Evolutionary conservation across 1,139 yeast species (phyloP).

Genomic region (Groenewaldozyma sp.): DNA sequence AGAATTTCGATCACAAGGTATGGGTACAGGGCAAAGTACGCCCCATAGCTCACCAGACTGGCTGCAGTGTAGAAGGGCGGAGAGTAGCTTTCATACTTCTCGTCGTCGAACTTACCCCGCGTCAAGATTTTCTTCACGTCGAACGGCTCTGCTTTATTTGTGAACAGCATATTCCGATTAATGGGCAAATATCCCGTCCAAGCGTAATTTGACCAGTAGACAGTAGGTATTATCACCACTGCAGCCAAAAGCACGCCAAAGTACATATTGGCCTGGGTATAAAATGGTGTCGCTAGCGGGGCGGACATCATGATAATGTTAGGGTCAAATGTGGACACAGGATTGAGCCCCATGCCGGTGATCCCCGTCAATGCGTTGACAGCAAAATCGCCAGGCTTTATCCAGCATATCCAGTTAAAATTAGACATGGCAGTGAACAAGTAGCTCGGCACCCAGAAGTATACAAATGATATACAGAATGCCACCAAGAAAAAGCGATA

Average conservation of each 20-base stretch:
- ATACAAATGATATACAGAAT: slow-evolving; percentile 36
- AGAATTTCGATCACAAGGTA: slow-evolving; percentile 27
- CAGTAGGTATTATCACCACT: slow-evolving; percentile 31
- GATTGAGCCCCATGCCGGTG: slow-evolving; percentile 48
- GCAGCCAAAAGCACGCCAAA: slow-evolving; percentile 37
- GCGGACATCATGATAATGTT: slow-evolving; percentile 27
- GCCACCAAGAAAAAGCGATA: slow-evolving; percentile 38
- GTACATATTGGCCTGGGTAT: slow-evolving; percentile 32
- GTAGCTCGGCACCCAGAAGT: slow-evolving; percentile 51
- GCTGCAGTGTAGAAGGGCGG: slow-evolving; percentile 57
- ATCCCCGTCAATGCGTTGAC: slow-evolving; percentile 50
- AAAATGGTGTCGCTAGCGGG: slow-evolving; percentile 36
- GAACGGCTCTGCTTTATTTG: slow-evolving; percentile 39
- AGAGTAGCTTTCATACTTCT: slow-evolving; percentile 28
- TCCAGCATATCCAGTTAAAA: slow-evolving; percentile 62
- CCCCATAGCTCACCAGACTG: slow-evolving; percentile 45
- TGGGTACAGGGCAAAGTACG: slow-evolving; percentile 51
- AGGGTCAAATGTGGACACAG: slow-evolving; percentile 50
- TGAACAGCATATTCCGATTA: slow-evolving; percentile 39
- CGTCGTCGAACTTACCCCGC: slow-evolving; percentile 23
- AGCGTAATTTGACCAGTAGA: slow-evolving; percentile 39
- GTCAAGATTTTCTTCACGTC: slow-evolving; percentile 35
- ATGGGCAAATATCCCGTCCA: slow-evolving; percentile 48
- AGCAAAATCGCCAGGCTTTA: slow-evolving; percentile 44
- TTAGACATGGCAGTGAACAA: slow-evolving; percentile 41